These are phyloP conservation scores for Lotus japonicus DNA, from an alignment of 306 rosid genomes.

Conservation along the genomic window DNA sequence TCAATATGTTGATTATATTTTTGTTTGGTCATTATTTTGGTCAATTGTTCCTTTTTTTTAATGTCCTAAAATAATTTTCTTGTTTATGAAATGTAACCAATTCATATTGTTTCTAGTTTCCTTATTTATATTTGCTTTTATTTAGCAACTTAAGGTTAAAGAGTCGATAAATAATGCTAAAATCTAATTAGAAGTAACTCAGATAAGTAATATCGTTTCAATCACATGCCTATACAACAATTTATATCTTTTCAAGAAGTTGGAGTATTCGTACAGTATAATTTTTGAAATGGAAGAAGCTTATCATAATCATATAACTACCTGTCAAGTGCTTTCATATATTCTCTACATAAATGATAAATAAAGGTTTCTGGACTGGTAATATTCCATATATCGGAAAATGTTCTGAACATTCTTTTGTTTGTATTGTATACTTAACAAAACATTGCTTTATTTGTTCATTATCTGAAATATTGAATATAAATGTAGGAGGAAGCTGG, in stretches of 20 bases:
- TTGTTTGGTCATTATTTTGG: neutral
- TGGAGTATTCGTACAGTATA: neutral
- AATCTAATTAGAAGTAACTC: neutral
- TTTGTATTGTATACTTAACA: neutral
- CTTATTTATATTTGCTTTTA: neutral
- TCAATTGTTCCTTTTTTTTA: neutral
- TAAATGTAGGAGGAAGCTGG: conserved; percentile 80
- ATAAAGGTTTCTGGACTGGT: neutral
- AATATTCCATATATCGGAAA: neutral
- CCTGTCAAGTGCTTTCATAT: neutral
- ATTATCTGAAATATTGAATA: conserved; percentile 21
- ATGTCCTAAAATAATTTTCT: conserved; percentile 1
- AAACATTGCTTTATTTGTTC: neutral
- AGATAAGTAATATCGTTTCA: neutral
- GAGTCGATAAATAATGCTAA: conserved; percentile 2
- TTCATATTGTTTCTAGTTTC: conserved; percentile 6
- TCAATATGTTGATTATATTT: conserved; percentile 17
- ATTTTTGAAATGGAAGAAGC: conserved; percentile 7
- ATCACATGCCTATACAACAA: neutral
- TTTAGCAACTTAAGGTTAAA: neutral
- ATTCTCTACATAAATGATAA: conserved; percentile 1
- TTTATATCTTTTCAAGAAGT: neutral
- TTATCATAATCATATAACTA: conserved; percentile 4
- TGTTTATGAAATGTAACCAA: neutral
- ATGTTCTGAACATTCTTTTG: neutral